Percentiles rank a stretch among this genome's conserved stretches.
Evolutionary conservation across 2,329 filamentous ascomycete species (phyloP).

Genomic region (Pyrenophora tritici-repentis): DNA sequence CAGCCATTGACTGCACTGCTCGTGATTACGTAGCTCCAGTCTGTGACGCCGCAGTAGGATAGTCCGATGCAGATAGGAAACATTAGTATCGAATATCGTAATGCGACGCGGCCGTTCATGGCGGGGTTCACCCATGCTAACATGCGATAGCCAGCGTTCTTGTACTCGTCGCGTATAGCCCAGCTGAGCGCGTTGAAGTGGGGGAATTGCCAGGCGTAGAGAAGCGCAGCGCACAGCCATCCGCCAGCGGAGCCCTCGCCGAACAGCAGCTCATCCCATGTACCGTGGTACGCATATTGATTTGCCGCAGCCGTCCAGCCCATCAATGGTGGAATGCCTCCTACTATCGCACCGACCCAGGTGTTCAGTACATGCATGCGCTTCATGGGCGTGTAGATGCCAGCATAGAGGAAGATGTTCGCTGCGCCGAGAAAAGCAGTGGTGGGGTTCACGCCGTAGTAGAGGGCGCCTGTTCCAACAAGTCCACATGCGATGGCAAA

Average conservation of each 20-base stretch:
- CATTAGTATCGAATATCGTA: slow-evolving; percentile 84
- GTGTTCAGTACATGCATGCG: slow-evolving; percentile 86
- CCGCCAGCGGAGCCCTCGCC: slow-evolving; percentile 73
- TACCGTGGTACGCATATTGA: slow-evolving; percentile 68
- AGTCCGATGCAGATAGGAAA: slow-evolving; percentile 83
- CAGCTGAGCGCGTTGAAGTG: slow-evolving; percentile 96
- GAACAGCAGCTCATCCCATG: slow-evolving; percentile 78
- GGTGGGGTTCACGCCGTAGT: slow-evolving; percentile 91
- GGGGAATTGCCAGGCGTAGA: slow-evolving; percentile 97
- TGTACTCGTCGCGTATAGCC: slow-evolving; percentile 88
- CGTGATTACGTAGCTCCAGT: slow-evolving; percentile 81
- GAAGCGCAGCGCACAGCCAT: slow-evolving; percentile 81
- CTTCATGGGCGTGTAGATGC: slow-evolving; percentile 91
- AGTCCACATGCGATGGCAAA: slow-evolving; percentile 79
- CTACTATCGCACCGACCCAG: slow-evolving; percentile 91
- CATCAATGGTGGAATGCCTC: slow-evolving; percentile 94
- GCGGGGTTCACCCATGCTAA: slow-evolving; percentile 85
- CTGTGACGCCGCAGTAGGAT: slow-evolving; percentile 79
- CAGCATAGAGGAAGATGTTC: slow-evolving; percentile 90
- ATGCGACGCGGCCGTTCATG: slow-evolving; percentile 81
- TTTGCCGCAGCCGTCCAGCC: slow-evolving; percentile 95
- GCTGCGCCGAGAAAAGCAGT: slow-evolving; percentile 81
- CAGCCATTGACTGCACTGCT: slow-evolving; percentile 84
- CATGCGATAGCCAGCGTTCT: slow-evolving; percentile 69
- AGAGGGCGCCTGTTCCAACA: slow-evolving; percentile 73